Conservation (phyloP, 164 flowering plant genomes). For the Chimonanthus praecox region DNA sequence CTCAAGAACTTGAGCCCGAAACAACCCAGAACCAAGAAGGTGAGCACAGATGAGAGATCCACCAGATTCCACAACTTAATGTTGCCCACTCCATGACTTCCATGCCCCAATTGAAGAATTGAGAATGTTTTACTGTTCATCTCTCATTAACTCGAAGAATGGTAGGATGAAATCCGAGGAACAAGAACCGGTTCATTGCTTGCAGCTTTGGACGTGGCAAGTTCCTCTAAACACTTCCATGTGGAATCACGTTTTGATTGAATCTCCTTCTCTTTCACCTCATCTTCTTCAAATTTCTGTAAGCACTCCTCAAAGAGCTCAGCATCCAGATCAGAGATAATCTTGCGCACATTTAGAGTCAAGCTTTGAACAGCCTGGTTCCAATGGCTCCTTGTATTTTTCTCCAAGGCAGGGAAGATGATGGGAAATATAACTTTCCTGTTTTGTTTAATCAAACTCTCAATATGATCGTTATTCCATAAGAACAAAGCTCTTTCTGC, state of each 20-base stretch:
- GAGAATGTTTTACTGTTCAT: slow-evolving; percentile 4
- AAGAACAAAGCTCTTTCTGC: slow-evolving; percentile 78
- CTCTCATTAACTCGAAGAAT: slow-evolving; percentile 17
- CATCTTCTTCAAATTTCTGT: slow-evolving; percentile 57
- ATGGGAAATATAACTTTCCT: slow-evolving; percentile 61
- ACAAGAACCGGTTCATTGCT: slow-evolving; percentile 49
- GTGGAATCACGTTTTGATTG: slow-evolving; percentile 42
- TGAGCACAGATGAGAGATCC: slow-evolving; percentile 6
- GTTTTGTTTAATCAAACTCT: slow-evolving; percentile 59
- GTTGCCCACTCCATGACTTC: slow-evolving; percentile 7
- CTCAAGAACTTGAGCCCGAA: slow-evolving; percentile 16
- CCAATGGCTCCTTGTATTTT: slow-evolving; percentile 65
- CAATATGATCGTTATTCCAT: slow-evolving; percentile 81
- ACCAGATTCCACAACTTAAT: slow-evolving; percentile 5
- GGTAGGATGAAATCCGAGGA: slow-evolving; percentile 12
- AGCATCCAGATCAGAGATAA: slow-evolving; percentile 61
- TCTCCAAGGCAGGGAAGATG: slow-evolving; percentile 69
- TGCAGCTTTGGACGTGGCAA: slow-evolving; percentile 48
- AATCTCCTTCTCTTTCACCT: slow-evolving; percentile 38
- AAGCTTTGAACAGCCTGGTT: slow-evolving; percentile 76
- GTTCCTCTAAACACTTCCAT: slow-evolving; percentile 70
- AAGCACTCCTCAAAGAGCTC: slow-evolving; percentile 67
- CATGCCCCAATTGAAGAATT: slow-evolving; percentile 6
- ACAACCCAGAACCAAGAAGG: slow-evolving; percentile 15
- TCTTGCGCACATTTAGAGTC: slow-evolving; percentile 66